Evolutionary conservation across 2,329 filamentous ascomycete species (phyloP).

Genomic region (Drechslerella dactyloides): DNA sequence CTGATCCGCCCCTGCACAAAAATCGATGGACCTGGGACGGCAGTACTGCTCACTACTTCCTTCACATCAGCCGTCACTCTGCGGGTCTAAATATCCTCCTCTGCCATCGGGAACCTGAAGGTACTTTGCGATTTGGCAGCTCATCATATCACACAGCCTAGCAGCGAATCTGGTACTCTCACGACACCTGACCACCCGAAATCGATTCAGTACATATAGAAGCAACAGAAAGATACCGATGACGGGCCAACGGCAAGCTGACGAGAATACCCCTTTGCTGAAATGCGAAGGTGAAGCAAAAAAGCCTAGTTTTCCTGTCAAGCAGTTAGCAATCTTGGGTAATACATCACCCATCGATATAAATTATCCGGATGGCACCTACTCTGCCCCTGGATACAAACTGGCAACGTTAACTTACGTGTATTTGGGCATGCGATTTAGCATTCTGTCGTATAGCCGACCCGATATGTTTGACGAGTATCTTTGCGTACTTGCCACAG

Average conservation of each 20-base stretch:
- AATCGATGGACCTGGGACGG: no score
- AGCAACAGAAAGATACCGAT: background rate
- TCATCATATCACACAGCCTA: no score
- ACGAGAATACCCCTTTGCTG: constrained; percentile 17
- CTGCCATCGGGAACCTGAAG: no score
- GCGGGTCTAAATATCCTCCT: no score
- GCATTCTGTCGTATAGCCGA: constrained; percentile 31
- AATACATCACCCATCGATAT: background rate
- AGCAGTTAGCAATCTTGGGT: constrained; percentile 21
- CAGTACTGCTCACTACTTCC: no score
- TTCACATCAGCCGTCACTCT: no score
- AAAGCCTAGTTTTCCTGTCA: constrained; percentile 8
- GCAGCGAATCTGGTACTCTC: no score
- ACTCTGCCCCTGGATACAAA: background rate
- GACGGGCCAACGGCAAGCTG: background rate
- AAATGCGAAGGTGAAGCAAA: background rate
- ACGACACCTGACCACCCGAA: no score
- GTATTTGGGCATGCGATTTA: background rate
- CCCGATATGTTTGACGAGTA: constrained; percentile 30
- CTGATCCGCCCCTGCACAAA: no score
- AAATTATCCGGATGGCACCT: background rate
- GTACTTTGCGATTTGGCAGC: no score
- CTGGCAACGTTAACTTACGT: background rate
- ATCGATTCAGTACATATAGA: no score
- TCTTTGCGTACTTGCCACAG: constrained; percentile 29